A percentile compares a stretch with the other conserved stretches of the same genome.
These are phyloP conservation scores for Sporothrix pallida DNA, from an alignment of 2,329 filamentous ascomycete species.

Conservation along the genomic window DNA sequence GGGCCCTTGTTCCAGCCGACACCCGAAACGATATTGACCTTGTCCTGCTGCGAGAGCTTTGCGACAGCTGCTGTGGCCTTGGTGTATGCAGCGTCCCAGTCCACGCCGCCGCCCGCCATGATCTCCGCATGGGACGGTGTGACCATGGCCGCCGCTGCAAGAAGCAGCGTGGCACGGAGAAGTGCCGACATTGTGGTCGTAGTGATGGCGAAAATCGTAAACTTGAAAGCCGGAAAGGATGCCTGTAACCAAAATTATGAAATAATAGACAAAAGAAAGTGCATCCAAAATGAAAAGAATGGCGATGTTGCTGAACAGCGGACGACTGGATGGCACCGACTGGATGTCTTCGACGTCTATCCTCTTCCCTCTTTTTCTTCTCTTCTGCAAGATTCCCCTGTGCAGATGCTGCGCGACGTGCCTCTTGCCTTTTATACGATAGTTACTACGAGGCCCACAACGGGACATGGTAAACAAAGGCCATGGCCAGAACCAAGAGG, in stretches of 20 bases:
- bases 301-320: no score
- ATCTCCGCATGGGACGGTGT: slow-evolving; percentile 27
- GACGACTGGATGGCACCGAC: neutral
- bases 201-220: neutral
- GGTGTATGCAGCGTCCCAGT: slow-evolving; percentile 71
- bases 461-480: neutral
- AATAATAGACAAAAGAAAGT: neutral
- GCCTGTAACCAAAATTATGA: neutral
- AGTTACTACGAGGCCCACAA: neutral
- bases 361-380: neutral
- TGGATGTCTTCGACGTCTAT: neutral
- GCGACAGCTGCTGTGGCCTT: slow-evolving; percentile 71
- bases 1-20: slow-evolving; percentile 73
- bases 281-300: no score
- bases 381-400: neutral
- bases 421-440: slow-evolving; percentile 20
- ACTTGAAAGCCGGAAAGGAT: neutral
- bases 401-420: neutral
- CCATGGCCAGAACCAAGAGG: neutral
- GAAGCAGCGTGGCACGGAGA: slow-evolving; percentile 40
- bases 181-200: neutral
- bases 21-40: slow-evolving; percentile 79
- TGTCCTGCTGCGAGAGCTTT: slow-evolving; percentile 74
- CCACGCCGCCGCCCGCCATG: slow-evolving; percentile 36
- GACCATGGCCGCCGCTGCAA: slow-evolving; percentile 30